Conservation (phyloP, 768 basidiomycete species). For the Phlebiopsis flavidoalba region DNA sequence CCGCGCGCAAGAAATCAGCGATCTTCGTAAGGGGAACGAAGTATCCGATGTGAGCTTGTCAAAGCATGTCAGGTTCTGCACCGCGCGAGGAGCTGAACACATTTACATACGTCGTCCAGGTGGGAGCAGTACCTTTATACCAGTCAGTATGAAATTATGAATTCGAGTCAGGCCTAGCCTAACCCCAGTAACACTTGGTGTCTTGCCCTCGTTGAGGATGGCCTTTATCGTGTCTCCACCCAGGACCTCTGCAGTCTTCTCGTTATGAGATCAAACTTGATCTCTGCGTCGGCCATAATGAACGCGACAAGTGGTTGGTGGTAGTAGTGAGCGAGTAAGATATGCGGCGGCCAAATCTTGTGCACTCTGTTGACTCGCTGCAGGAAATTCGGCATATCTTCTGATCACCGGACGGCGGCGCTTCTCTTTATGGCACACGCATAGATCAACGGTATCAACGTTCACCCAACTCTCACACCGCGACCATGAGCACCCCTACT, state of each 20-base stretch:
- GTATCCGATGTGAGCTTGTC: slow-evolving; percentile 91
- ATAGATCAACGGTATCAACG: background rate
- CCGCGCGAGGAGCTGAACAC: background rate
- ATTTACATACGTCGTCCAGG: slow-evolving; percentile 79
- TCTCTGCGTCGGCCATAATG: slow-evolving; percentile 31
- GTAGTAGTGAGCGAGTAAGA: background rate
- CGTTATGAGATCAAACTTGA: slow-evolving; percentile 79
- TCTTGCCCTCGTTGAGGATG: slow-evolving; percentile 65
- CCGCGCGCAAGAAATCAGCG: slow-evolving; percentile 90
- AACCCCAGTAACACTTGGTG: slow-evolving; percentile 92
- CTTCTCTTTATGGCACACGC: background rate
- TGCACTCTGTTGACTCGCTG: background rate
- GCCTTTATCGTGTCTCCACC: slow-evolving; percentile 80
- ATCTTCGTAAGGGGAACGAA: slow-evolving; percentile 94
- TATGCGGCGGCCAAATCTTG: background rate
- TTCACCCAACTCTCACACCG: background rate
- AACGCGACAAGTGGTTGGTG: background rate
- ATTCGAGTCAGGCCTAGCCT: slow-evolving; percentile 23
- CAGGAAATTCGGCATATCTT: background rate
- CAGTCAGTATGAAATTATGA: background rate
- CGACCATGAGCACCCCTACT: background rate
- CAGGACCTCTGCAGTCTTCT: slow-evolving; percentile 78
- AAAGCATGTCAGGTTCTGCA: background rate
- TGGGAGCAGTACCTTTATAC: slow-evolving; percentile 78
- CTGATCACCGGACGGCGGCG: background rate